These are phyloP conservation scores for Blastobotrys persicus DNA, from an alignment of 1,139 yeast genomes.

Conservation along the genomic window DNA sequence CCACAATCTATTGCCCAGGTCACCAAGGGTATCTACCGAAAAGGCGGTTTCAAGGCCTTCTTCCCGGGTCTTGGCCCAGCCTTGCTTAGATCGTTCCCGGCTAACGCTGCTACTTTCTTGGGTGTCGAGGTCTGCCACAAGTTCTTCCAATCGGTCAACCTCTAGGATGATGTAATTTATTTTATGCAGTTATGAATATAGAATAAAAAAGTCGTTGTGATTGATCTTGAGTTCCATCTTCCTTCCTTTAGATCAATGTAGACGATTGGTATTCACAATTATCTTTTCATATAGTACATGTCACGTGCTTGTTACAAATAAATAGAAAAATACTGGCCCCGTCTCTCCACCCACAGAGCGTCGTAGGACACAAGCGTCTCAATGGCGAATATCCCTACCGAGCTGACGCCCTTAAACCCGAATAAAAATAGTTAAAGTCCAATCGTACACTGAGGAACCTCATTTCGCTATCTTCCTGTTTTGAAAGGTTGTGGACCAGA, in stretches of 20 bases:
- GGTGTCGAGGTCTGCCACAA: slow-evolving; percentile 90
- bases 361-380: neutral
- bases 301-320: neutral
- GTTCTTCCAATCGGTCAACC: slow-evolving; percentile 42
- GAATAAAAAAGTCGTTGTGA: no score
- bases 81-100: slow-evolving; percentile 90
- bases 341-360: no score
- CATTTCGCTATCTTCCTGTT: slow-evolving; percentile 38
- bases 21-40: slow-evolving; percentile 57
- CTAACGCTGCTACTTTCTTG: slow-evolving; percentile 94
- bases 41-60: slow-evolving; percentile 86
- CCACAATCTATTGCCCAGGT: slow-evolving; percentile 63
- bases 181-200: neutral
- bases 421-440: slow-evolving; percentile 39
- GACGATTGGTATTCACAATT: neutral
- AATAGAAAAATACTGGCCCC: no score
- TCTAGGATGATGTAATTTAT: slow-evolving; percentile 10
- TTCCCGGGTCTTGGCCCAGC: slow-evolving; percentile 93
- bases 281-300: neutral
- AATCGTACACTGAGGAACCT: slow-evolving; percentile 39
- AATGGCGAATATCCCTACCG: no score
- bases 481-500: slow-evolving; percentile 31
- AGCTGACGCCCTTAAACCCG: neutral
- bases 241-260: no score
- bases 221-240: no score